These are phyloP conservation scores for Podaxis rugospora DNA, from an alignment of 768 basidiomycete species.

Conservation along the genomic window DNA sequence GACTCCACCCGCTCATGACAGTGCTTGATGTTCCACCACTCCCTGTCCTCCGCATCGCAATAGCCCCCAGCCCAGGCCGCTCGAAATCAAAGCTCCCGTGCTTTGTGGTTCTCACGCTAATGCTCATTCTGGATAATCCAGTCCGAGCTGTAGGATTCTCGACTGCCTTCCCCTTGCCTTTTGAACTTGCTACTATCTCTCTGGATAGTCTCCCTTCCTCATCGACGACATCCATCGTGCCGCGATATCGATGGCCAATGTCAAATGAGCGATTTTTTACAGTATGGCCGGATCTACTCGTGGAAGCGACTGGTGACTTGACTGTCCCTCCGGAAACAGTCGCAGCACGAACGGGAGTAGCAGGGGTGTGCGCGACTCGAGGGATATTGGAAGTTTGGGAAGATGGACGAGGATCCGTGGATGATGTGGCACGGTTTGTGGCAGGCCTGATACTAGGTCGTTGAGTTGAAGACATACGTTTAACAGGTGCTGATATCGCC, in stretches of 20 bases:
- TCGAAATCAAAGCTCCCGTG: constrained; percentile 80
- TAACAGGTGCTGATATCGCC: constrained; percentile 25
- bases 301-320: not conserved
- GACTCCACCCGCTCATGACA: constrained; percentile 27
- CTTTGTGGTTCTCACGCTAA: constrained; percentile 40
- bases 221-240: constrained; percentile 30
- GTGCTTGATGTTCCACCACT: constrained; percentile 32
- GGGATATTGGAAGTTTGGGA: constrained; percentile 16
- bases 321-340: not conserved
- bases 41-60: constrained; percentile 41
- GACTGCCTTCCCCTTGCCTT: constrained; percentile 23
- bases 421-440: constrained; percentile 6
- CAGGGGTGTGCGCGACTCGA: constrained; percentile 28
- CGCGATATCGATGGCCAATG: constrained; percentile 31
- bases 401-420: constrained; percentile 2
- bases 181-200: constrained; percentile 14
- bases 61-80: constrained; percentile 47
- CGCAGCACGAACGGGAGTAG: constrained; percentile 20
- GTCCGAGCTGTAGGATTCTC: constrained; percentile 15
- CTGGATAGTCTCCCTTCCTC: constrained; percentile 25
- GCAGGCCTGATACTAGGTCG: constrained; percentile 21
- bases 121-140: constrained; percentile 22
- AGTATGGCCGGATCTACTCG: not conserved
- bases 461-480: constrained; percentile 22
- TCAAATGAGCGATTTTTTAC: constrained; percentile 29